Evolutionary conservation across 768 basidiomycete species (phyloP).

Genomic region (Boletus rubropictus): DNA sequence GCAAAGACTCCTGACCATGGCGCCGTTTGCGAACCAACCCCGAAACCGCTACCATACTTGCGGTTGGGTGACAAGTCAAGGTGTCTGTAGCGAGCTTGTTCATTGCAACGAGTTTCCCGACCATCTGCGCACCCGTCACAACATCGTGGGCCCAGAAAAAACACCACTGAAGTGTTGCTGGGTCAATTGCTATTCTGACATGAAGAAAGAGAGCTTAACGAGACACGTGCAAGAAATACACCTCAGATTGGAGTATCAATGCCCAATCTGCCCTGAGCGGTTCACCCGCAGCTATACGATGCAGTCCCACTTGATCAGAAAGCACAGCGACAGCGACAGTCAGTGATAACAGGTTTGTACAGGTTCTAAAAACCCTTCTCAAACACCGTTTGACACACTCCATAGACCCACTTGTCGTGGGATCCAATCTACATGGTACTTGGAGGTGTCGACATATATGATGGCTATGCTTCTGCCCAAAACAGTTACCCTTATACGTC

Average conservation of each 20-base stretch:
- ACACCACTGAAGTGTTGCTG: constrained; percentile 12
- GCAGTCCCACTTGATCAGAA: constrained; percentile 8
- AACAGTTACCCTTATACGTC: neutral
- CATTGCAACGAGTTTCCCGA: constrained; percentile 11
- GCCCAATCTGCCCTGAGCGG: constrained; percentile 15
- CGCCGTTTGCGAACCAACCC: neutral
- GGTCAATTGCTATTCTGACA: constrained; percentile 10
- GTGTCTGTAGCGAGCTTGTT: constrained; percentile 3
- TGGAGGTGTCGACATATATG: neutral
- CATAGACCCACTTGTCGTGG: neutral
- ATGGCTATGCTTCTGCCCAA: neutral
- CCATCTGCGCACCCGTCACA: constrained; percentile 20
- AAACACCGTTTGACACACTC: neutral
- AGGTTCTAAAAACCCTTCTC: too few species aligned
- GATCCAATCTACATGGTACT: constrained; percentile 1
- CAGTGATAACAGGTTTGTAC: too few species aligned
- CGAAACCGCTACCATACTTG: constrained; percentile 12
- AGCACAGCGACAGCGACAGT: constrained; percentile 7
- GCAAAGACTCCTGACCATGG: neutral
- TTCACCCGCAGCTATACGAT: constrained; percentile 27
- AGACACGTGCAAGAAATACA: constrained; percentile 27
- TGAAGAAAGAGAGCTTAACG: constrained; percentile 27
- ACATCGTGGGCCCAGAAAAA: constrained; percentile 16
- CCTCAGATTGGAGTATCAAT: constrained; percentile 12
- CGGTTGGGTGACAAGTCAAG: constrained; percentile 6